Evolutionary conservation across 495 filamentous ascomycete species (phyloP), one percentile per base, ranked within the genome.

Genomic region (Trichodelitschia bisporula): DNA sequence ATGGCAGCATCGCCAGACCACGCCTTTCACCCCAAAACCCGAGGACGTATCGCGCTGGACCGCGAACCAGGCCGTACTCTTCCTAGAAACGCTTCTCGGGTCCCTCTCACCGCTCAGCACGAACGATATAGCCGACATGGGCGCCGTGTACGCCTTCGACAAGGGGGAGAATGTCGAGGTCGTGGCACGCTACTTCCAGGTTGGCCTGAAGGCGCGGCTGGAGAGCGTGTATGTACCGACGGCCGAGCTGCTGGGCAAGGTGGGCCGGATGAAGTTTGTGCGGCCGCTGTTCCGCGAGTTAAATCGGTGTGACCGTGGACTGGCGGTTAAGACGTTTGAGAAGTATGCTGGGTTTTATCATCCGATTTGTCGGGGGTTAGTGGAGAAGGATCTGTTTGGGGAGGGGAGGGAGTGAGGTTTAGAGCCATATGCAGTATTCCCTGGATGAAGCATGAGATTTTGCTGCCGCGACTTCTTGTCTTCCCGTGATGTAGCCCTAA

Each of bases 221-320:
- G 48, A 58, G 36, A 62, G 48, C 18, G 57, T 75, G 2, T 73
- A 80, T 38, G 46, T 64, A 23, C 66, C 70, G 0, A 64, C 78
- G 0, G 69, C 69, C 4, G 67, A 77, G 30, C 56, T 90, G 11
- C 56, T 93, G 21, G 73, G 77, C 3, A 59, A 59, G 11, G 79
- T 91, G 37, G 84, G 84, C 3, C 64, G 86, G 30, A 92, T 97
- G 84, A 97, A 97, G 61, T 93, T 84, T 49, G 80, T 92, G 32
- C 61, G 80, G 36, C 76, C 82, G 30, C 49, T 97, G 48, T 70
- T 67, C 55, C 63, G 69, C 37, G 55, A 62, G 33, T 53, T 95
- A 40, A 70, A 71, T 39, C 65, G 67, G 40, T 60, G 72, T 2
- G 72, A 91, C 54, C 57, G 64, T 18, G 50, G 66, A 18, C 48